A percentile compares a stretch with the other conserved stretches of the same genome.
These are phyloP conservation scores for Sphaerulina vaccinii DNA, from an alignment of 2,329 filamentous ascomycete genomes.

Conservation along the genomic window DNA sequence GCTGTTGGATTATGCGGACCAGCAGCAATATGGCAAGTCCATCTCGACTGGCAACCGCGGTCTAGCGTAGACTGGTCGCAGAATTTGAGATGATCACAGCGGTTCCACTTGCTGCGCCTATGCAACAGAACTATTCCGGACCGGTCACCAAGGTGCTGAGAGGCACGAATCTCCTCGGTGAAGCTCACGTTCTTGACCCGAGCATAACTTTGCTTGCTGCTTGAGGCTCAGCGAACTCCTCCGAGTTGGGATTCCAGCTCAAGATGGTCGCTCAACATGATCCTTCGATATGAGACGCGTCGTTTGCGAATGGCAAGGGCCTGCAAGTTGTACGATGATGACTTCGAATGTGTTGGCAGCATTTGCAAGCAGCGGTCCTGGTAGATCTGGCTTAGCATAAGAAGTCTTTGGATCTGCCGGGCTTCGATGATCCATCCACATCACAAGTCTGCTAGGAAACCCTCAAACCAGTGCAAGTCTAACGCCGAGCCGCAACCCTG, in stretches of 20 bases:
- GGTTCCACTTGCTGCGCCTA: too few relatives aligned
- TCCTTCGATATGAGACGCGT: constrained; percentile 9
- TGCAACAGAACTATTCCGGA: too few relatives aligned
- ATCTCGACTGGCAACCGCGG: too few relatives aligned
- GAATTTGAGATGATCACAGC: too few relatives aligned
- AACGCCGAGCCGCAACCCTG: too few relatives aligned
- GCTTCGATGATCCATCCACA: too few relatives aligned
- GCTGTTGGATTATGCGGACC: too few relatives aligned
- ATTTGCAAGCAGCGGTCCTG: background rate
- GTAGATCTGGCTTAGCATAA: background rate
- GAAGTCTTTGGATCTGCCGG: background rate
- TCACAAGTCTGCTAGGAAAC: too few relatives aligned
- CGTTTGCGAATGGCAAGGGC: background rate
- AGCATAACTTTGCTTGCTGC: constrained; percentile 1
- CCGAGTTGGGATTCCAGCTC: constrained; percentile 9
- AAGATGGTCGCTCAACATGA: constrained; percentile 19
- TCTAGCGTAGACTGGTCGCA: too few relatives aligned
- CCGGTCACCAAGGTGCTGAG: too few relatives aligned
- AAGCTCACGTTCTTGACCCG: background rate
- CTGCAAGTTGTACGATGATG: constrained; percentile 12
- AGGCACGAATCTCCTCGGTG: background rate
- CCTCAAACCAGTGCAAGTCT: too few relatives aligned
- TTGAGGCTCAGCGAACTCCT: constrained; percentile 17
- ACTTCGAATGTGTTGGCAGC: constrained; percentile 1
- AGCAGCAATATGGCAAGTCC: too few relatives aligned